Conservation (phyloP, 768 basidiomycete genomes). For the Lactarius evosmus region DNA sequence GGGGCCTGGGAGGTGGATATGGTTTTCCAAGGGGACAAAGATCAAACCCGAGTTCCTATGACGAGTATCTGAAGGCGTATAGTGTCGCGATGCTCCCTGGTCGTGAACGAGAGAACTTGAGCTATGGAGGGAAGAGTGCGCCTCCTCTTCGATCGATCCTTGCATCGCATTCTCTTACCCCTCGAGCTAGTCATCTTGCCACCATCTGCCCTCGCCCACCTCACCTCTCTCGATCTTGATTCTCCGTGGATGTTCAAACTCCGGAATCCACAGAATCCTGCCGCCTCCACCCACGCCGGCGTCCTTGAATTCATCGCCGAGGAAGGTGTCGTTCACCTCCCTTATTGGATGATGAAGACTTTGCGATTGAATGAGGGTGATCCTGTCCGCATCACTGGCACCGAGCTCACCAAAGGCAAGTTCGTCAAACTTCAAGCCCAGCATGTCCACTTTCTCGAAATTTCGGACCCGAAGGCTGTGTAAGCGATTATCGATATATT, state of each 20-base stretch:
- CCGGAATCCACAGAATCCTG: constrained; percentile 82
- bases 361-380: constrained; percentile 92
- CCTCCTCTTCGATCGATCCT: constrained; percentile 36
- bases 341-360: constrained; percentile 99
- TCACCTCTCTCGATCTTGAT: constrained; percentile 85
- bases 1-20: constrained; percentile 53
- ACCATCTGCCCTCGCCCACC: constrained; percentile 84
- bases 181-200: constrained; percentile 86
- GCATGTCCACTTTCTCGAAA: constrained; percentile 89
- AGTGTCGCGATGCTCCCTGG: constrained; percentile 93
- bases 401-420: constrained; percentile 87
- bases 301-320: constrained; percentile 99
- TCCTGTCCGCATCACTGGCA: constrained; percentile 87
- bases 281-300: constrained; percentile 89
- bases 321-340: constrained; percentile 92
- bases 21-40: constrained; percentile 43
- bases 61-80: constrained; percentile 92
- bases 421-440: constrained; percentile 97
- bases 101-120: constrained; percentile 82
- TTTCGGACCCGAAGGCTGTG: constrained; percentile 98
- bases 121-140: constrained; percentile 96
- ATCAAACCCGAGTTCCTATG: constrained; percentile 71
- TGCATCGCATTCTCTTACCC: constrained; percentile 17
- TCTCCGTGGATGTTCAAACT: constrained; percentile 96
- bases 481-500: constrained; percentile 43